Evolutionary conservation across 768 basidiomycete species (phyloP).

Genomic region (Coprinellus aureogranulatus): DNA sequence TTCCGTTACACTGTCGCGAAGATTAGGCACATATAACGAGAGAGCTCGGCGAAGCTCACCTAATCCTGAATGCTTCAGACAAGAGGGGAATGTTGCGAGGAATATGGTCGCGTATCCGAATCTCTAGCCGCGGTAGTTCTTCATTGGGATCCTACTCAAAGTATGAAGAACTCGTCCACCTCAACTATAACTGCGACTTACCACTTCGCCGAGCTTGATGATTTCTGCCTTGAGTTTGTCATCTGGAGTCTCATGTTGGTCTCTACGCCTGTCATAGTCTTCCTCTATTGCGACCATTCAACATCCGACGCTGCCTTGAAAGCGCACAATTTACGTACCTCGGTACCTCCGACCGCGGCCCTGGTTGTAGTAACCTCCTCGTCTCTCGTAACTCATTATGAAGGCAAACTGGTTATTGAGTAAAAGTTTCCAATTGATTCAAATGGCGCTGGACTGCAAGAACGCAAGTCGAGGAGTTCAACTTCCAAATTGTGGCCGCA

Average conservation of each 20-base stretch:
- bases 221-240: conserved; percentile 66
- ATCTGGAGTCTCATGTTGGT: conserved; percentile 66
- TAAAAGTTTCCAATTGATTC: not conserved
- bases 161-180: conserved; percentile 3
- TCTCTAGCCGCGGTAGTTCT: conserved; percentile 65
- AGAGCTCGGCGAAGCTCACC: conserved; percentile 36
- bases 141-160: conserved; percentile 61
- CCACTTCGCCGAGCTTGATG: conserved; percentile 79
- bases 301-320: conserved; percentile 12
- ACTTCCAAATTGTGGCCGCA: not conserved
- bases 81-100: conserved; percentile 61
- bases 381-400: conserved; percentile 1
- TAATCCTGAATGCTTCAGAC: conserved; percentile 73
- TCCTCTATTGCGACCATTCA: conserved; percentile 54
- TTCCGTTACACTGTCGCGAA: conserved; percentile 68
- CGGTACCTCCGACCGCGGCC: conserved; percentile 18
- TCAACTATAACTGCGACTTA: conserved; percentile 33
- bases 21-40: conserved; percentile 9
- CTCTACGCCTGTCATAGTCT: conserved; percentile 64
- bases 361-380: not conserved
- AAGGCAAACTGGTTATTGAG: not conserved
- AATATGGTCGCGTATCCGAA: conserved; percentile 58
- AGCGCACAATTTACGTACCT: conserved; percentile 11
- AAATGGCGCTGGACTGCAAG: not conserved
- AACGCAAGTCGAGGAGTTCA: not conserved